These are phyloP conservation scores for Glebionis coronaria DNA, from an alignment of 129 eudicot genomes.

Conservation along the genomic window DNA sequence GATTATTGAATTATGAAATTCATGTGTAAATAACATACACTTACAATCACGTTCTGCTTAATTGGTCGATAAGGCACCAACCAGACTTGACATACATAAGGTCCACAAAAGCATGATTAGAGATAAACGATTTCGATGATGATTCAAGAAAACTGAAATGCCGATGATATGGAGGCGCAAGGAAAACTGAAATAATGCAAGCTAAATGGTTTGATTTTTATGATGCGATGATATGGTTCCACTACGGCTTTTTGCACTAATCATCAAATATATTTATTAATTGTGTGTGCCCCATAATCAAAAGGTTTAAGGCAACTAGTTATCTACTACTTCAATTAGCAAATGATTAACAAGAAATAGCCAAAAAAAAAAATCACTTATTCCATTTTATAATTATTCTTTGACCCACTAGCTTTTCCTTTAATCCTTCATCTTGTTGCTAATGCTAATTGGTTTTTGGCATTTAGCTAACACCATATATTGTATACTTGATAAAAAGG, in stretches of 20 bases:
- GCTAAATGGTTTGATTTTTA: conserved; percentile 7
- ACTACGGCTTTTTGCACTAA: conserved; percentile 35
- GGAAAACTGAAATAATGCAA: conserved; percentile 1
- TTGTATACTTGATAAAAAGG: conserved; percentile 1
- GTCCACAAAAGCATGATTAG: too few species aligned
- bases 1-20: too few species aligned
- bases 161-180: conserved; percentile 16
- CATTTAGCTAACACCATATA: background rate
- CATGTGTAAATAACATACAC: too few species aligned
- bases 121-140: conserved; percentile 20
- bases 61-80: conserved; percentile 4
- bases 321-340: background rate
- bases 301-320: conserved; percentile 18
- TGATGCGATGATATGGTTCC: conserved; percentile 16
- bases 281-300: conserved; percentile 16
- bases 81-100: background rate
- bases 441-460: background rate
- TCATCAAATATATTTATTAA: background rate
- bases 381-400: conserved; percentile 17
- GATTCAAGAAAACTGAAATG: background rate
- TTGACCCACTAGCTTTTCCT: conserved; percentile 1
- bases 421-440: conserved; percentile 7
- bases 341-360: conserved; percentile 7
- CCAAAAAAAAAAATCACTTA: conserved; percentile 15
- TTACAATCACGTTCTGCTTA: background rate